A percentile compares a stretch with the other conserved stretches of the same genome.
Conservation (phyloP, 1,139 yeast genomes). For the Yamadazyma atmosphaerica region DNA sequence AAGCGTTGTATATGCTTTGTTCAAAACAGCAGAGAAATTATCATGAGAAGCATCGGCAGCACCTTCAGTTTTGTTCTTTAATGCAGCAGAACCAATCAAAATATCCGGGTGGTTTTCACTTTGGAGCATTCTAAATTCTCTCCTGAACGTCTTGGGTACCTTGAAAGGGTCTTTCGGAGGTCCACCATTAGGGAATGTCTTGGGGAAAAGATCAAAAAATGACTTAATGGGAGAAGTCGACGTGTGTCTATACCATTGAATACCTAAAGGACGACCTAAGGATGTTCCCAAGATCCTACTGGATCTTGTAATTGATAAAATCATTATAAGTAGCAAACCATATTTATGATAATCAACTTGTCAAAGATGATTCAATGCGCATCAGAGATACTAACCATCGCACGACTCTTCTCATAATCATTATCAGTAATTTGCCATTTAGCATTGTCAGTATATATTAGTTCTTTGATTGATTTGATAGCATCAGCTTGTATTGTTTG, state of each 20-base stretch:
- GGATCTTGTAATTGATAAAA: not conserved
- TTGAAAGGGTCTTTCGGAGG: conserved; percentile 66
- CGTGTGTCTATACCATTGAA: not conserved
- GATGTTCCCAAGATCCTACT: not conserved
- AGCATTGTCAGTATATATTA: too few relatives aligned
- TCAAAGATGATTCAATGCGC: too few relatives aligned
- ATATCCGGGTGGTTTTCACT: conserved; percentile 81
- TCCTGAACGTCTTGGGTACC: conserved; percentile 57
- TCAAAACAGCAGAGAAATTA: conserved; percentile 53
- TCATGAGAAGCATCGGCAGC: conserved; percentile 19
- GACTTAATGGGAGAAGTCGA: conserved; percentile 18
- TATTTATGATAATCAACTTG: too few relatives aligned
- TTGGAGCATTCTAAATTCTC: conserved; percentile 75
- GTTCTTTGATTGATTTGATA: too few relatives aligned
- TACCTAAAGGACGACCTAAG: not conserved
- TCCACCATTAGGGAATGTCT: conserved; percentile 65
- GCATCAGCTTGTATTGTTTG: too few relatives aligned
- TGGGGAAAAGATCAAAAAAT: conserved; percentile 69
- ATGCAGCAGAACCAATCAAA: conserved; percentile 29
- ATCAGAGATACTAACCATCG: too few relatives aligned
- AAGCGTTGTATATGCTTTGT: conserved; percentile 73
- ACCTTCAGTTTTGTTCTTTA: conserved; percentile 16
- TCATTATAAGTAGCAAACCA: not conserved
- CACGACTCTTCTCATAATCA: too few relatives aligned
- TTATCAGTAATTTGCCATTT: too few relatives aligned